Base-by-base conservation (phyloP, 139 green algal species). In the Tetradesmus obliquus region DNA sequence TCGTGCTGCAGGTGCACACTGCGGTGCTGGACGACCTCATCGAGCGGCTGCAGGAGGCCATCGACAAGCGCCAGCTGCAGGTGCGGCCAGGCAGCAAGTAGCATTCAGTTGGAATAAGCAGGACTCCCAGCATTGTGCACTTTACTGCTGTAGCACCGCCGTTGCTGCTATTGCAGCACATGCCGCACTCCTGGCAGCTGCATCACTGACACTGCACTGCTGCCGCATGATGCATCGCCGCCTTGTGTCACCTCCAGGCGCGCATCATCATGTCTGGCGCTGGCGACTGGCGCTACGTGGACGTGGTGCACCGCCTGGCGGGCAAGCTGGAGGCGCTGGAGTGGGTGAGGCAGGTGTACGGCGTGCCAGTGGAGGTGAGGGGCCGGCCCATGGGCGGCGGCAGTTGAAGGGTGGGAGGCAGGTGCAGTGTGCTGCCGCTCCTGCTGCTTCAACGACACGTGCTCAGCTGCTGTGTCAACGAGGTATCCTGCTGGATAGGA, bases 321-420 rank as follows among this genome's bases (percentile, higher is more conserved):
- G 97, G 97, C 69, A 98, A 98, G 93, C 92, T 96, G 54, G 93
- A 96, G 72, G 96, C 96, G 1, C 88, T 98, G 81, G 97, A 98
- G 91, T 97, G 96, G 71, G 93, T 97, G 76, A 91, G 96, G 22
- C 76, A 88, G 83, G 82, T 98, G 45, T 98, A 96, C 84, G 94
- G 93, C 80, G 91, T 98, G 66, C 90, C 93, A 3, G 24, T 87
- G 20, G 80, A 88, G 88, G 74, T 85, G 54, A 80, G 74, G 51
- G 51, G 32, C 9, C 71, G 19, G 5, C 5, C 24, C 19, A 1
- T 1, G 0, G 76, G 8, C 19, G 10, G 1, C 0, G 79, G n/a
- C 79, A 20, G 12, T 3, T 24, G 2, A 6, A 22, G 74, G n/a
- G 53, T 6, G n/a, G n/a, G 6, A 17, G n/a, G 1, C 74, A 5